Evolutionary conservation across 352 stramenopile species (phyloP).

Genomic region (Globisporangium sylvaticum): DNA sequence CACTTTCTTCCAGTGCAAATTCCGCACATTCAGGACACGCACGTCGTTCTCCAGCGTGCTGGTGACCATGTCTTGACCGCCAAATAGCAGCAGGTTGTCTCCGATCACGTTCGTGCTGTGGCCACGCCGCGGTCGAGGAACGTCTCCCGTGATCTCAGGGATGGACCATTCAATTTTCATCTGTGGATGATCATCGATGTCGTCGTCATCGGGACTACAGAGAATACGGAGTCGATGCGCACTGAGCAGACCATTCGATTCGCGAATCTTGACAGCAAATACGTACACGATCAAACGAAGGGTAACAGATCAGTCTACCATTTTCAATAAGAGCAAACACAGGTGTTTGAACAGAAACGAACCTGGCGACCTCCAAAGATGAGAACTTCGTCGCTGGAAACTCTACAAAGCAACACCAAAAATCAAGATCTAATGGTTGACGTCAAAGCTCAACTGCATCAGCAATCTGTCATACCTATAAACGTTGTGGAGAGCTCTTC

Average conservation of each 20-base stretch:
- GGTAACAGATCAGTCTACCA: background rate
- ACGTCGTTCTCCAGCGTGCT: conserved; percentile 49
- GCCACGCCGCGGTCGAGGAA: conserved; percentile 43
- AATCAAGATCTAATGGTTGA: background rate
- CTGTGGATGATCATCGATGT: conserved; percentile 12
- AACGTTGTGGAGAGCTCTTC: conserved; percentile 51
- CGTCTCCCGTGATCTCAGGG: conserved; percentile 28
- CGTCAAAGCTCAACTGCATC: background rate
- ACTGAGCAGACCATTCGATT: conserved; percentile 60
- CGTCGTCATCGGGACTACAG: background rate
- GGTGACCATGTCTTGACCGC: conserved; percentile 47
- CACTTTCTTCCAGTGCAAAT: conserved; percentile 30
- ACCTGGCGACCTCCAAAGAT: conserved; percentile 72
- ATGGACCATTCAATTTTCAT: conserved; percentile 31
- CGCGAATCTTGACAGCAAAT: conserved; percentile 36
- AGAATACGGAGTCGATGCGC: conserved; percentile 33
- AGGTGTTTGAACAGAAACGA: background rate
- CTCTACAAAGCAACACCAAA: conserved; percentile 12
- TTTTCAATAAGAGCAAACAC: background rate
- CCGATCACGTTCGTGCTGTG: conserved; percentile 61
- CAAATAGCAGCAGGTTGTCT: conserved; percentile 56
- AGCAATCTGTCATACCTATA: conserved; percentile 28
- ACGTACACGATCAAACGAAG: background rate
- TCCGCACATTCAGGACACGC: conserved; percentile 32
- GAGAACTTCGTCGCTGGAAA: conserved; percentile 39